Percentiles rank a stretch among this genome's conserved stretches.
phyloP scores from a whole-genome alignment of 768 basidiomycete species.

The Lentinus brumalis region DNA sequence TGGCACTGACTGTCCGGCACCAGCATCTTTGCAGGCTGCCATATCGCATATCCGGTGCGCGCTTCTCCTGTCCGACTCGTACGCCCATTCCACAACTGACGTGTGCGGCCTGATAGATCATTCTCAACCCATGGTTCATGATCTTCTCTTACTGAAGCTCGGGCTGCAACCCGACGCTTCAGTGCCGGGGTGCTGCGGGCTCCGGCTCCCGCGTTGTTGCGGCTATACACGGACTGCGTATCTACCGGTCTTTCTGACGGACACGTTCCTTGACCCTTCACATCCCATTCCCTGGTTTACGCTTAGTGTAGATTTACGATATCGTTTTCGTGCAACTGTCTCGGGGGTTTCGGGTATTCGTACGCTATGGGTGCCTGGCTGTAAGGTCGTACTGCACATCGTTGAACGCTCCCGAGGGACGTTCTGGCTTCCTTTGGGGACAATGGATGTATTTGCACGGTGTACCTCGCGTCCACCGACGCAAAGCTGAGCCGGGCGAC shows the following conservation, averaged over 20 bases:
- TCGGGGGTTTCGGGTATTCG: too few species aligned
- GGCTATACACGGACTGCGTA: not conserved
- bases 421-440: not conserved
- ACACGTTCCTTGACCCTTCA: not conserved
- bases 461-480: not conserved
- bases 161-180: not conserved
- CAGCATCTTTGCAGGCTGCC: slow-evolving; percentile 63
- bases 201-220: not conserved
- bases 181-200: too few species aligned
- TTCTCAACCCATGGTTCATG: slow-evolving; percentile 88
- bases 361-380: too few species aligned
- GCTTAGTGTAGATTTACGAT: too few species aligned
- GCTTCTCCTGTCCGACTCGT: slow-evolving; percentile 7
- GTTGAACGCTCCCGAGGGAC: not conserved
- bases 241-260: not conserved
- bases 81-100: not conserved
- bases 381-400: not conserved
- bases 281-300: too few species aligned
- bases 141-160: slow-evolving; percentile 62
- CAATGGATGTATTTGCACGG: not conserved
- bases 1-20: not conserved
- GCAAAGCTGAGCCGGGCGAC: not conserved
- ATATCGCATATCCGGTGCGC: slow-evolving; percentile 72
- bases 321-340: too few species aligned
- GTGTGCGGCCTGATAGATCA: slow-evolving; percentile 48